phyloP scores from a whole-genome alignment of 2,329 filamentous ascomycete species.

The Ophiostoma piceae region DNA sequence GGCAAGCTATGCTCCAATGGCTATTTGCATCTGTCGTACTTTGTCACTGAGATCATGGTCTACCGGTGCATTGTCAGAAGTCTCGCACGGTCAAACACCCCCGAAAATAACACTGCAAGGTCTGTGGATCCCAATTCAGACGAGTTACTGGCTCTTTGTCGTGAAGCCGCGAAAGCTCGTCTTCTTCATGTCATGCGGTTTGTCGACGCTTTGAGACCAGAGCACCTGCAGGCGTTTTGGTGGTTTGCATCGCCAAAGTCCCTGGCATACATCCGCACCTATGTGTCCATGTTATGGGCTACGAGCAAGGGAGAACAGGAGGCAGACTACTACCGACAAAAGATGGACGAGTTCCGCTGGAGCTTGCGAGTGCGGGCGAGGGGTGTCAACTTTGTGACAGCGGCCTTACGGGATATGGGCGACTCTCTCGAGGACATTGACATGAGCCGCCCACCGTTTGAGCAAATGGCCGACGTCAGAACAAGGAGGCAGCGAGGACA shows the following conservation, averaged over 20 bases:
- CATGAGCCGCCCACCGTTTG: not conserved
- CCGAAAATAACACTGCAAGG: not conserved
- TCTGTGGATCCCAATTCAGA: too few species aligned
- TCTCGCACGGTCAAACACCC: slow-evolving; percentile 31
- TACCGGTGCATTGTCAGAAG: slow-evolving; percentile 47
- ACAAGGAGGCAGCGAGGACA: not conserved
- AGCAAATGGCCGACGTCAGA: not conserved
- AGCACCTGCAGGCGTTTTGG: not conserved
- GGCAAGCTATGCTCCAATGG: slow-evolving; percentile 36
- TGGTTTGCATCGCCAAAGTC: not conserved
- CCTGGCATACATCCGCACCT: slow-evolving; percentile 36
- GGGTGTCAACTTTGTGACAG: not conserved
- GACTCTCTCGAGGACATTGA: not conserved
- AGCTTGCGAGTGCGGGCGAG: slow-evolving; percentile 26
- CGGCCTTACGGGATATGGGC: not conserved
- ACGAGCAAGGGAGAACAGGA: slow-evolving; percentile 37
- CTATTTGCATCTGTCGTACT: slow-evolving; percentile 48
- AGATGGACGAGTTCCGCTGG: slow-evolving; percentile 40
- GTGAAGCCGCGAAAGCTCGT: not conserved
- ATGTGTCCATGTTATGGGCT: slow-evolving; percentile 40
- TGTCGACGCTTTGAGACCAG: not conserved
- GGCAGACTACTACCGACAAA: slow-evolving; percentile 38
- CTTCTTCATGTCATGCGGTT: not conserved
- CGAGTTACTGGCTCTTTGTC: not conserved
- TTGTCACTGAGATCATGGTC: slow-evolving; percentile 47